A percentile compares a stretch with the other conserved stretches of the same genome.
phyloP scores from a whole-genome alignment of 768 basidiomycete species.

The Dioszegia hungarica region DNA sequence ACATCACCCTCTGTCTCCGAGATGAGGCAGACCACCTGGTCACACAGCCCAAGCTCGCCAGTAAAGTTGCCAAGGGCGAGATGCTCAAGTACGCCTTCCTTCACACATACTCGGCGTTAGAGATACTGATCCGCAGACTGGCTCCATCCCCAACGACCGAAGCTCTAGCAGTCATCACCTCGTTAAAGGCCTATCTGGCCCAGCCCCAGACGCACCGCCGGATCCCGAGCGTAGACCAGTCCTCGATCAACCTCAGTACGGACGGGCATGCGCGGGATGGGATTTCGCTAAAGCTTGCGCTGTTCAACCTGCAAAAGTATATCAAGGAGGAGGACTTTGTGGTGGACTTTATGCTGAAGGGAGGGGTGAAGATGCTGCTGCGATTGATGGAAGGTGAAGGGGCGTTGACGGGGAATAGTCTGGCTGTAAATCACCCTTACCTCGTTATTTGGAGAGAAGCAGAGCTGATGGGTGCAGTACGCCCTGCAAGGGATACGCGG shows the following conservation, averaged over 20 bases:
- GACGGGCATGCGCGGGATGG: conserved; percentile 12
- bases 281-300: conserved; percentile 41
- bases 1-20: conserved; percentile 40
- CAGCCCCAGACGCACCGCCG: conserved; percentile 10
- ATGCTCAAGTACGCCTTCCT: conserved; percentile 28
- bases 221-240: conserved; percentile 8
- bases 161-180: conserved; percentile 33
- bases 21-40: conserved; percentile 41
- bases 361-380: conserved; percentile 35
- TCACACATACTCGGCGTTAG: not conserved
- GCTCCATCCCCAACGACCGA: conserved; percentile 39
- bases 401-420: conserved; percentile 29
- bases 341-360: conserved; percentile 43
- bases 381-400: conserved; percentile 23
- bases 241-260: conserved; percentile 14
- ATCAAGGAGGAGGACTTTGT: conserved; percentile 45
- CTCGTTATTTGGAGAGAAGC: not conserved
- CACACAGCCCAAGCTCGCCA: conserved; percentile 41
- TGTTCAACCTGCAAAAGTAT: conserved; percentile 45
- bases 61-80: conserved; percentile 34
- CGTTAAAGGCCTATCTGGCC: conserved; percentile 17
- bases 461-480: conserved; percentile 25
- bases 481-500: conserved; percentile 42
- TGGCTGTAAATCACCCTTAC: conserved; percentile 30
- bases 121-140: conserved; percentile 22